phyloP scores from a whole-genome alignment of 805 yeast genomes.

The Wickerhamomyces alni region DNA sequence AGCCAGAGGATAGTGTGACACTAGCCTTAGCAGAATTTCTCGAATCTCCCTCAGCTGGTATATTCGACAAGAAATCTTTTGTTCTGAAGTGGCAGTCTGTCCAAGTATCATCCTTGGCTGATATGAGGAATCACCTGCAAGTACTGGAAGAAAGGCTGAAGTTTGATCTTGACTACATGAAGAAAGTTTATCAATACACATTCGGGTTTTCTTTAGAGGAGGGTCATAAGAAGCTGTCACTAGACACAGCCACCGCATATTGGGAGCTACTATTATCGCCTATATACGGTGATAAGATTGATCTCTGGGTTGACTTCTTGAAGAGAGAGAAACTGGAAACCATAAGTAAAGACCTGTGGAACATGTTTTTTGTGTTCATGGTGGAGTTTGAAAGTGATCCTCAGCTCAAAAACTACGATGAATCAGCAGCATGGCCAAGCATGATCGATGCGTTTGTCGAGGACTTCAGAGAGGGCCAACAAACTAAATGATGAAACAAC shows the following conservation, averaged over 20 bases:
- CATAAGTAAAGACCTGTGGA: slow-evolving; percentile 77
- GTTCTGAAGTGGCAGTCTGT: slow-evolving; percentile 48
- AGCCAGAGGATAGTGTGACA: slow-evolving; percentile 70
- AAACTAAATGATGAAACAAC: too few relatives aligned
- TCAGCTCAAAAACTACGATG: slow-evolving; percentile 55
- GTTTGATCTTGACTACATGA: slow-evolving; percentile 37
- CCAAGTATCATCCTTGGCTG: slow-evolving; percentile 26
- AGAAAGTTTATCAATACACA: slow-evolving; percentile 61
- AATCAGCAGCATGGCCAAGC: slow-evolving; percentile 88
- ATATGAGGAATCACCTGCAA: slow-evolving; percentile 40
- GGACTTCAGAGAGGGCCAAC: slow-evolving; percentile 25
- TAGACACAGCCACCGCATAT: slow-evolving; percentile 63
- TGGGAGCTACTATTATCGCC: slow-evolving; percentile 63
- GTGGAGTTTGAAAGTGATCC: slow-evolving; percentile 48
- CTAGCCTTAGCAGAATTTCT: slow-evolving; percentile 67
- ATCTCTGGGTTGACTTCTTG: slow-evolving; percentile 57
- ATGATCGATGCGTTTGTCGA: slow-evolving; percentile 81
- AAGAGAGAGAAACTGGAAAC: slow-evolving; percentile 34
- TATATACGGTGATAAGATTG: slow-evolving; percentile 27
- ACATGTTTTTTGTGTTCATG: slow-evolving; percentile 69
- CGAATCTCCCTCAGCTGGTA: slow-evolving; percentile 61
- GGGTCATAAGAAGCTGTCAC: slow-evolving; percentile 47
- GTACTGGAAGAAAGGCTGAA: slow-evolving; percentile 28
- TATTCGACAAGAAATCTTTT: slow-evolving; percentile 45
- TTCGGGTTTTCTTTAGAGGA: slow-evolving; percentile 60